Percentiles rank a stretch among this genome's conserved stretches.
These are phyloP conservation scores for Phyllosticta capitalensis DNA, from an alignment of 2,329 filamentous ascomycete species.

Conservation along the genomic window DNA sequence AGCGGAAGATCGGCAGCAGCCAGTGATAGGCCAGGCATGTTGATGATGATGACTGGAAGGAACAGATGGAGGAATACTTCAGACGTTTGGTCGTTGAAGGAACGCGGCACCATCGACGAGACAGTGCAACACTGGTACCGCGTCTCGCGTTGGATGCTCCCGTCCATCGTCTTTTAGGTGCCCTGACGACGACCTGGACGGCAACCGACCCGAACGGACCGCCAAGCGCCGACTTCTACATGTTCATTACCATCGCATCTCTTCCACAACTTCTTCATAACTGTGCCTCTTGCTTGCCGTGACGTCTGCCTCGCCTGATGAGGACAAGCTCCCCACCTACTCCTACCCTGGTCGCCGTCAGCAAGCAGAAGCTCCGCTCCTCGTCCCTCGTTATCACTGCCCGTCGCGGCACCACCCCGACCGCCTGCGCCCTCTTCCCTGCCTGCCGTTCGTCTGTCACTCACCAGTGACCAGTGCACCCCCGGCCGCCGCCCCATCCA, in stretches of 20 bases:
- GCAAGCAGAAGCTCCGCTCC: neutral
- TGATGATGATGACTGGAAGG: neutral
- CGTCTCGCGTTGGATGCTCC: neutral
- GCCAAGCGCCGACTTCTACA: neutral
- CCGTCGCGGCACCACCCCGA: neutral
- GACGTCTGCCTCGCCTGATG: neutral
- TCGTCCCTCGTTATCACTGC: neutral
- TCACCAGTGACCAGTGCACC: neutral
- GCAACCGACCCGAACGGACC: too few relatives aligned
- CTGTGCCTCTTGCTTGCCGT: neutral
- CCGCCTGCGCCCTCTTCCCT: neutral
- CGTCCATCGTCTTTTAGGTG: too few relatives aligned
- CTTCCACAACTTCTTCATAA: too few relatives aligned
- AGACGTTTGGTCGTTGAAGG: neutral
- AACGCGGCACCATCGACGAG: neutral
- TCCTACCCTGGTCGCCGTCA: too few relatives aligned
- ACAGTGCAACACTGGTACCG: neutral
- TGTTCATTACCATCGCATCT: too few relatives aligned
- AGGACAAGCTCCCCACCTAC: neutral
- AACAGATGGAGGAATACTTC: neutral
- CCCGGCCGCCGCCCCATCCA: too few relatives aligned
- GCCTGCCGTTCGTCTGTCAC: too few relatives aligned
- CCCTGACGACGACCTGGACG: neutral
- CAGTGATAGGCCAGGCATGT: neutral
- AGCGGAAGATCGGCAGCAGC: constrained; percentile 9